These are phyloP conservation scores for Thymus mandschuricus DNA, from an alignment of 257 asterid genomes.

Conservation along the genomic window DNA sequence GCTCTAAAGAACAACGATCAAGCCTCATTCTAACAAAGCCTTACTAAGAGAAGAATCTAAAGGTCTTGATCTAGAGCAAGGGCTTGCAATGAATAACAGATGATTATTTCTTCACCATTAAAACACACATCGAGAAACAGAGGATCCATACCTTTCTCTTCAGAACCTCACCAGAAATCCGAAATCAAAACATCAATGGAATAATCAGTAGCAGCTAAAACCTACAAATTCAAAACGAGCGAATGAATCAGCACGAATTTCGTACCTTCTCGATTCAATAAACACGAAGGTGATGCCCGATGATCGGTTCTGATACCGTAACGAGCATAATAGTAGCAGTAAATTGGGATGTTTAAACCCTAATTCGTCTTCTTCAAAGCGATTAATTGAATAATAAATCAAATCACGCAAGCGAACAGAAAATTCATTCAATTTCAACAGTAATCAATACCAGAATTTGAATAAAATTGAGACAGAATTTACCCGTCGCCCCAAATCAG, in stretches of 20 bases:
- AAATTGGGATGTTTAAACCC: background rate
- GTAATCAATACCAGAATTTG: too few relatives aligned
- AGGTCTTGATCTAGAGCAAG: background rate
- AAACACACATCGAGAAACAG: constrained; percentile 10
- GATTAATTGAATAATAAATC: background rate
- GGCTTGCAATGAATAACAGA: too few relatives aligned
- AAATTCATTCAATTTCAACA: too few relatives aligned
- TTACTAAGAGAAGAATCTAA: background rate
- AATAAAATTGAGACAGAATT: too few relatives aligned
- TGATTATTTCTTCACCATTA: background rate
- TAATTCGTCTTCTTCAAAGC: constrained; percentile 9
- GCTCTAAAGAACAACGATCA: background rate
- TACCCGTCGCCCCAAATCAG: background rate
- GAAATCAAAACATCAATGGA: background rate
- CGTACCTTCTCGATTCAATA: background rate
- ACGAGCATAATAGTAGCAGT: background rate
- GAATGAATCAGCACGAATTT: background rate
- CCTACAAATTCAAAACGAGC: background rate
- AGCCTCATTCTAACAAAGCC: background rate
- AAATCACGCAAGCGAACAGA: constrained; percentile 14
- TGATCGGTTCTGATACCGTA: background rate
- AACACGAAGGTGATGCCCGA: too few relatives aligned
- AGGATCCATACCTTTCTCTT: constrained; percentile 2
- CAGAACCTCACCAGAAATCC: background rate
- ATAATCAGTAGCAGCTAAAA: background rate